Conservation (phyloP, 805 yeast genomes). For the Blastobotrys muscicola region DNA sequence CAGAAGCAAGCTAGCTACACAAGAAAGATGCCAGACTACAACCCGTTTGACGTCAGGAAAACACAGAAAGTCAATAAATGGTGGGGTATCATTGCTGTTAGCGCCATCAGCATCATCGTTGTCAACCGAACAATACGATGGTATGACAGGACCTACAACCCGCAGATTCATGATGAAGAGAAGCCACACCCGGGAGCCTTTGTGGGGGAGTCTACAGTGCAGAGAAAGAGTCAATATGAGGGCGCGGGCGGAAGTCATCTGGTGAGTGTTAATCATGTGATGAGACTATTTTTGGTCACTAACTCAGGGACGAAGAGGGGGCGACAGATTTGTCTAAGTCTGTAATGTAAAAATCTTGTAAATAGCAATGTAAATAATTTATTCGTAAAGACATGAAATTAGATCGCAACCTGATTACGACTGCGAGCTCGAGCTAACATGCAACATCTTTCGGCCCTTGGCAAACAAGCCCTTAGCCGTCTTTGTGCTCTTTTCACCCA, state of each 20-base stretch:
- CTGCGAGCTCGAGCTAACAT: too few relatives aligned
- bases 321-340: constrained; percentile 8
- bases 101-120: constrained; percentile 19
- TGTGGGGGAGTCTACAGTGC: constrained; percentile 21
- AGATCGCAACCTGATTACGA: too few relatives aligned
- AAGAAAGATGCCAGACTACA: constrained; percentile 7
- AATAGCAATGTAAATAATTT: neutral
- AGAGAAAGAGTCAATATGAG: constrained; percentile 27
- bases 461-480: constrained; percentile 26
- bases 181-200: constrained; percentile 25
- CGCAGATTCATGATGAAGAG: constrained; percentile 7
- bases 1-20: constrained; percentile 3
- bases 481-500: constrained; percentile 27
- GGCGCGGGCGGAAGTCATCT: constrained; percentile 30
- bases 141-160: too few relatives aligned
- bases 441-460: constrained; percentile 19
- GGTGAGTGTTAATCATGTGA: constrained; percentile 11
- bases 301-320: constrained; percentile 16
- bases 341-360: neutral
- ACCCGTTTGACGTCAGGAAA: constrained; percentile 5
- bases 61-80: constrained; percentile 23
- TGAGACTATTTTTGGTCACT: neutral
- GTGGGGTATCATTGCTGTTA: constrained; percentile 23
- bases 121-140: constrained; percentile 4
- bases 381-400: neutral